Evolutionary conservation across 768 basidiomycete genomes (phyloP), one percentile per base, ranked within the genome.

Genomic region (Boletus pseudopeckii): DNA sequence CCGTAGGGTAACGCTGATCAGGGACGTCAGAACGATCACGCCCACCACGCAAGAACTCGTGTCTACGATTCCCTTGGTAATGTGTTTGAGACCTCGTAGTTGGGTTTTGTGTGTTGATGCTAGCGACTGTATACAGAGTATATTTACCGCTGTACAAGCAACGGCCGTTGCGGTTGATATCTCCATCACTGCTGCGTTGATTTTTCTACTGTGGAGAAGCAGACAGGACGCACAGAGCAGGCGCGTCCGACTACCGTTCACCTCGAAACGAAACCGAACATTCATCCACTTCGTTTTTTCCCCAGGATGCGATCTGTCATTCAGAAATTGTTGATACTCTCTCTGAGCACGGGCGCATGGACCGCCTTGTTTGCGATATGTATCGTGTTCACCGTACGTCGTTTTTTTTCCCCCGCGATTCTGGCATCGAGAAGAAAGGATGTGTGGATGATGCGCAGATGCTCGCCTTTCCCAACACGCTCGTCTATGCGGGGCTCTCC

Each of bases 401-500:
- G 1, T 15, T 9, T 14, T 28, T 28, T 8, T 20, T 9, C 41
- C 6, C 24, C 24, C 28, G 15, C 8, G 26, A 20, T 34, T 11
- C 10, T 32, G 6, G 4, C 26, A 47, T 36, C 8, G 20, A 40
- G 18, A 11, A 30, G 36, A 10, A 5, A 36, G 26, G 4, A 8
- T 4, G 9, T 4, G 9, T 39, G 55, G 43, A 28, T 17, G 18
- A 28, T 14, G 3, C n/a, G 6, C 20, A 61, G 60, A 55, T 63
- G 47, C 41, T 59, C 24, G 26, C 7, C 2, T 51, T 62, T 22
- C 53, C 58, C 2, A 37, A 50, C 11, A 65, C 63, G 17, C 45
- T 54, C 17, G 43, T 65, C 32, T 65, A 68, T 8, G 48, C 33
- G 28, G 52, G 45, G 10, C 39, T 72, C 37, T 66, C 68, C 45